Base-by-base conservation (phyloP, 768 basidiomycete species). In the Tubosaeta sp. region DNA sequence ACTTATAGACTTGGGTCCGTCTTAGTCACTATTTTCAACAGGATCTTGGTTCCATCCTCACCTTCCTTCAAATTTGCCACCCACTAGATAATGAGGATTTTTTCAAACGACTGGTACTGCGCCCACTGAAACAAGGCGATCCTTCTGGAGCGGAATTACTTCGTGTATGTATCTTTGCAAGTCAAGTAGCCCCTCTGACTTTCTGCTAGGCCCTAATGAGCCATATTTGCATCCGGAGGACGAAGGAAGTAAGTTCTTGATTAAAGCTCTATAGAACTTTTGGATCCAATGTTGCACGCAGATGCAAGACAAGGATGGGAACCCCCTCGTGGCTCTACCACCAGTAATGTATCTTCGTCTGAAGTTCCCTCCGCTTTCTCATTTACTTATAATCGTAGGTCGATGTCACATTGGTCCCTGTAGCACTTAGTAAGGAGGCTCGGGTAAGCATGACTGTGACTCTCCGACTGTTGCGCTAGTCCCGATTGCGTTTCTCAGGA, bases 1-100 rank as follows among this genome's bases (percentile, higher is more conserved):
- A 19, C 27, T 39, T n/a, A 30, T 22, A 22, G 16, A 24, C 11
- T 40, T 9, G 6, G 32, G 6, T 16, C n/a, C 10, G 11, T 22
- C 44, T 24, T 12, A 24, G 29, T 35, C 8, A 22, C 51, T 39
- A 38, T 29, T 48, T 40, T 22, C 22, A 47, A n/a, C 55, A 91
- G 85, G 93, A 95, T 69, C 80, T 96, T 18, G 91, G 94, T 3
- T 89, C 93, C 10, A 72, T 94, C 44, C 71, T 96, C 21, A 84
- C 81, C 2, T 96, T 96, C 71, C 76, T 95, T 31, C 78, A 74
- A 62, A 83, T 95, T n/a, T 96, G 94, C 62, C 77, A 72, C 32
- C 94, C 94, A 0, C 70, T 96, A 6, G 89, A 94, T 63, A 78
- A 90, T 10, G 83, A 86, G 46, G 86, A 90, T 49, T 86, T 87